Conservation (phyloP, 805 yeast species). For the Teunomyces aglyptinius region DNA sequence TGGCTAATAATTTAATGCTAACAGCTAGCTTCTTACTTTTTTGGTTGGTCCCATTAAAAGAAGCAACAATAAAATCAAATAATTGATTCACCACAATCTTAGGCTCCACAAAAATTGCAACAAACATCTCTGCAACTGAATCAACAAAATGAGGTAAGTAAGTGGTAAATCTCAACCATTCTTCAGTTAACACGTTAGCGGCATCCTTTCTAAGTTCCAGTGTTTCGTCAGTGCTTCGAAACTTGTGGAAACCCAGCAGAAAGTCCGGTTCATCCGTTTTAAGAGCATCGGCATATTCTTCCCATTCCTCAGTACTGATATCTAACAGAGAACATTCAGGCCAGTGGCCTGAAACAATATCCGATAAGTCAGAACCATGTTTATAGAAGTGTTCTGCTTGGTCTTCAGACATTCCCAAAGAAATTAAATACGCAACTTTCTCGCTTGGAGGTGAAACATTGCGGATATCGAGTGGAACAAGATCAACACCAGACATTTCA, state of each 20-base stretch:
- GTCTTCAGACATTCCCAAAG: slow-evolving; percentile 20
- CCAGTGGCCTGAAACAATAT: slow-evolving; percentile 10
- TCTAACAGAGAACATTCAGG: slow-evolving; percentile 20
- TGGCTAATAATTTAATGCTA: slow-evolving; percentile 12
- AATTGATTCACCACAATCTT: slow-evolving; percentile 9
- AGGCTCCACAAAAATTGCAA: slow-evolving; percentile 4
- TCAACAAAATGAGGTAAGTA: slow-evolving; percentile 18
- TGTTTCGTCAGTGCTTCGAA: slow-evolving; percentile 9
- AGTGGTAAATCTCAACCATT: slow-evolving; percentile 19
- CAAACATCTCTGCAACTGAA: slow-evolving; percentile 20
- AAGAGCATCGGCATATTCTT: slow-evolving; percentile 9
- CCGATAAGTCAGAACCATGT: slow-evolving; percentile 17
- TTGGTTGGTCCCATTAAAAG: slow-evolving; percentile 9
- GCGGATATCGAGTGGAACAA: slow-evolving; percentile 30
- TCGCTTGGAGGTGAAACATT: slow-evolving; percentile 41
- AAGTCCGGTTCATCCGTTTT: slow-evolving; percentile 8
- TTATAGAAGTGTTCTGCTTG: slow-evolving; percentile 30
- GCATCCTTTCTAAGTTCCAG: slow-evolving; percentile 5
- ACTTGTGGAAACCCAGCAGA: slow-evolving; percentile 12
- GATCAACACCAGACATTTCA: slow-evolving; percentile 33
- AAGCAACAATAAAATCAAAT: slow-evolving; percentile 12
- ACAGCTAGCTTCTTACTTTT: slow-evolving; percentile 10
- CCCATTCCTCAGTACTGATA: slow-evolving; percentile 15
- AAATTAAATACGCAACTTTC: slow-evolving; percentile 24
- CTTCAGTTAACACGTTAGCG: slow-evolving; percentile 6